Conservation (phyloP, 805 yeast species). For the Metschnikowia dekortorum region DNA sequence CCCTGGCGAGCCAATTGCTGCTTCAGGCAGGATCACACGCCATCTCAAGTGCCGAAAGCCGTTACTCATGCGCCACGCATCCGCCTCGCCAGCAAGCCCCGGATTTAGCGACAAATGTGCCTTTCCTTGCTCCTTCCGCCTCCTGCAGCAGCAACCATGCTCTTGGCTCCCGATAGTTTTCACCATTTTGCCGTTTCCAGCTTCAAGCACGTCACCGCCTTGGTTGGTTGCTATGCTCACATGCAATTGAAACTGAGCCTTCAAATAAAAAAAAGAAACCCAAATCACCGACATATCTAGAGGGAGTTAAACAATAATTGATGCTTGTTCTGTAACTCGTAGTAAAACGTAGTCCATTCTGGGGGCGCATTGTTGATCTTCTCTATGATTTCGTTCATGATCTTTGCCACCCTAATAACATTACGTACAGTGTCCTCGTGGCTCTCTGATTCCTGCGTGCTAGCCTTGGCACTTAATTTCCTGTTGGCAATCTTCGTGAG, state of each 20-base stretch:
- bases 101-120: neutral
- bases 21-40: neutral
- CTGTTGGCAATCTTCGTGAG: conserved; percentile 35
- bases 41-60: neutral
- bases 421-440: conserved; percentile 44
- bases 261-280: neutral
- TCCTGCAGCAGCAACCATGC: neutral
- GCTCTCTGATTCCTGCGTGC: conserved; percentile 63
- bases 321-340: conserved; percentile 16
- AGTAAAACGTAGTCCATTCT: conserved; percentile 16
- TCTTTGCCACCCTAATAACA: conserved; percentile 26
- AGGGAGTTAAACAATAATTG: conserved; percentile 15
- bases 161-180: neutral
- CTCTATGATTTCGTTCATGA: conserved; percentile 11
- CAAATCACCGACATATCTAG: neutral
- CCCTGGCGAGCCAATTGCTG: neutral
- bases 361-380: conserved; percentile 9
- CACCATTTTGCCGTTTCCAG: neutral
- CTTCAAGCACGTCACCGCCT: neutral
- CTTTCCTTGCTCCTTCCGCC: neutral
- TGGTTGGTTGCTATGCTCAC: neutral
- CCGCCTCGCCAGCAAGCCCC: neutral
- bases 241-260: neutral
- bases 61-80: neutral
- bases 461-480: conserved; percentile 55